Conservation (phyloP, 257 asterid genomes). For the Lycium ferocissimum region DNA sequence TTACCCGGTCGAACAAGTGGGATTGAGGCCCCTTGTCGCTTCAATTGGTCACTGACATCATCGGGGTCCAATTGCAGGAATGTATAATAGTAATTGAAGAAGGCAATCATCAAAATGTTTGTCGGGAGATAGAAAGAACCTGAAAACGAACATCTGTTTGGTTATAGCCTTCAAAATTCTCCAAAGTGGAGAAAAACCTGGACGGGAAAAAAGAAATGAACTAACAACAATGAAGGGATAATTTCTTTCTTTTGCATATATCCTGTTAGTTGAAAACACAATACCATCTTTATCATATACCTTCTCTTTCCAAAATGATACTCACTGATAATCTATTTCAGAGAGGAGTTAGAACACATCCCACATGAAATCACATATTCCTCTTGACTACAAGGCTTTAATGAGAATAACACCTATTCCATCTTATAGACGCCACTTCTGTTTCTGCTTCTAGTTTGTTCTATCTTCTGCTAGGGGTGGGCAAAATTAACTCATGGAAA, state of each 20-base stretch:
- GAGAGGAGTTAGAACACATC: not conserved
- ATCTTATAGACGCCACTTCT: not conserved
- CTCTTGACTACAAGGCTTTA: not conserved
- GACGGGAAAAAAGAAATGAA: not conserved
- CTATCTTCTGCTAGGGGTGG: not conserved
- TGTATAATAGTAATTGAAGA: constrained; percentile 97
- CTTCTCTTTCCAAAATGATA: not conserved
- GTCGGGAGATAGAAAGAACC: constrained; percentile 91
- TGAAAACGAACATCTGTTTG: constrained; percentile 36
- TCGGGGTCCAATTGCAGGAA: constrained; percentile 98
- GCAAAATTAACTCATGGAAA: no score
- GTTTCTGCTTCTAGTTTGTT: not conserved
- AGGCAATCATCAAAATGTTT: constrained; percentile 84
- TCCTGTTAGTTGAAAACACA: not conserved
- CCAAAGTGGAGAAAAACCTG: not conserved
- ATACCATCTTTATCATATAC: not conserved
- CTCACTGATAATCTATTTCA: not conserved
- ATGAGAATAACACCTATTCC: not conserved
- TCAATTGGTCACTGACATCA: constrained; percentile 96
- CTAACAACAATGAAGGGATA: not conserved
- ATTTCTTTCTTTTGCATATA: not conserved
- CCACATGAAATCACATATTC: not conserved
- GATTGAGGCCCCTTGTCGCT: constrained; percentile 98
- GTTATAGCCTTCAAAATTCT: not conserved
- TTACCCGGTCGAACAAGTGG: constrained; percentile 97